Base-by-base conservation (phyloP, 169 alveolate genomes). In the Cryptosporidium bovis region DNA sequence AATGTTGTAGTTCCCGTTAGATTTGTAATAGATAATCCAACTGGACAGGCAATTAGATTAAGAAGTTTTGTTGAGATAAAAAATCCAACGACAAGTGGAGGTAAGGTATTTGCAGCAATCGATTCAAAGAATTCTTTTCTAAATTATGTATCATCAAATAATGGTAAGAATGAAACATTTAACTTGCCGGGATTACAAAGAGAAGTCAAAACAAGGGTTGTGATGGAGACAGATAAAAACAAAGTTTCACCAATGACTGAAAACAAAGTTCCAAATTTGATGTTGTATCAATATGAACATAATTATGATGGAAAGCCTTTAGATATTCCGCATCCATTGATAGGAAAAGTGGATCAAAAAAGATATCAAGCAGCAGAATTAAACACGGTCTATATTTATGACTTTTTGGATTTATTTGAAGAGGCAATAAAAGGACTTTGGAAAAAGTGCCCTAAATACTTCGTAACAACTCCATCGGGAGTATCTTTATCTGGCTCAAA, bases 381-480 rank as follows among this genome's bases (percentile, higher is more conserved):
- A 44, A 66, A 84, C 62, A 83, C 92, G 46, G 91, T 85, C 13
- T 91, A 91, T 53, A 84, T 90, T 15, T 91, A 90, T 56, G 94
- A 91, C 40, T 91, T 91, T 69, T 56, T 64, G 82, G 93, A 87
- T 27, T 71, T 91, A 29, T 50, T 91, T 40, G 93, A 90, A 58
- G 89, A 77, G 15, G 93, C 93, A 48, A 64, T 91, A 48, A 65
- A 55, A 62, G 71, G 84, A 31, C 77, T 64, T 27, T 91, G 94
- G 94, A 65, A 60, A 34, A 53, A 46, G 31, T 90, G 93, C 40
- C 93, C 93, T 31, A 85, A 84, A 36, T 90, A 84, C 82, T 84
- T 83, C 24, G 89, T 60, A 10, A 68, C 83, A 3, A 66, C 83
- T n/a, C 83, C 83, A 34, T 69, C 67, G 5, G 65, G 67, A n/a